A percentile compares a stretch with the other conserved stretches of the same genome.
Conservation (phyloP, 805 yeast genomes). For the Schwanniomyces polymorphus region DNA sequence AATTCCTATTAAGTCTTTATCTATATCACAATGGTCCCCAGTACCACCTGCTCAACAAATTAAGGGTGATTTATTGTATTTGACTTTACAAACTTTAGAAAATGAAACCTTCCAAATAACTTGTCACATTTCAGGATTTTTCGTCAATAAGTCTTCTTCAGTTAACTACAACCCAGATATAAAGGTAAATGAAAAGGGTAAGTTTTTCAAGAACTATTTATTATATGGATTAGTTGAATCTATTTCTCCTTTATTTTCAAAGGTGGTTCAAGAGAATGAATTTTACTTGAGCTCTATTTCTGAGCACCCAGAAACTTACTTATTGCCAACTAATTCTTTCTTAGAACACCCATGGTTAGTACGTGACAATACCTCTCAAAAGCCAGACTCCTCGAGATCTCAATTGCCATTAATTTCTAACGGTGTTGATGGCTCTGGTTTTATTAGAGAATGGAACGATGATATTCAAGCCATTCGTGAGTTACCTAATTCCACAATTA, state of each 20-base stretch:
- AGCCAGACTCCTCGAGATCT: slow-evolving; percentile 60
- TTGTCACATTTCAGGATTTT: slow-evolving; percentile 77
- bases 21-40: slow-evolving; percentile 83
- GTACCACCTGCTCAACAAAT: slow-evolving; percentile 61
- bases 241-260: slow-evolving; percentile 64
- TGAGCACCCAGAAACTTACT: slow-evolving; percentile 53
- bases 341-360: slow-evolving; percentile 80
- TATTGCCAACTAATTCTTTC: slow-evolving; percentile 60
- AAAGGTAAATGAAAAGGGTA: slow-evolving; percentile 38
- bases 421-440: slow-evolving; percentile 61
- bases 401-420: slow-evolving; percentile 55
- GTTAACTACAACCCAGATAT: slow-evolving; percentile 69
- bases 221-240: slow-evolving; percentile 59
- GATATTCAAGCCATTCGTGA: slow-evolving; percentile 85
- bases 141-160: slow-evolving; percentile 66
- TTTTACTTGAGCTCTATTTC: slow-evolving; percentile 37
- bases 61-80: slow-evolving; percentile 79
- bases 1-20: slow-evolving; percentile 56
- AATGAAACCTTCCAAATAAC: slow-evolving; percentile 79
- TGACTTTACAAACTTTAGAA: slow-evolving; percentile 76
- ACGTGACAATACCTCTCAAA: slow-evolving; percentile 15
- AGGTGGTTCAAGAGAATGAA: slow-evolving; percentile 54
- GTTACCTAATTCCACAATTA: slow-evolving; percentile 55
- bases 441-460: slow-evolving; percentile 81
- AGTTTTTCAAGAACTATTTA: slow-evolving; percentile 42